Base-by-base conservation (phyloP, 2,329 filamentous ascomycete genomes). In the Diaporthe aspalathi region DNA sequence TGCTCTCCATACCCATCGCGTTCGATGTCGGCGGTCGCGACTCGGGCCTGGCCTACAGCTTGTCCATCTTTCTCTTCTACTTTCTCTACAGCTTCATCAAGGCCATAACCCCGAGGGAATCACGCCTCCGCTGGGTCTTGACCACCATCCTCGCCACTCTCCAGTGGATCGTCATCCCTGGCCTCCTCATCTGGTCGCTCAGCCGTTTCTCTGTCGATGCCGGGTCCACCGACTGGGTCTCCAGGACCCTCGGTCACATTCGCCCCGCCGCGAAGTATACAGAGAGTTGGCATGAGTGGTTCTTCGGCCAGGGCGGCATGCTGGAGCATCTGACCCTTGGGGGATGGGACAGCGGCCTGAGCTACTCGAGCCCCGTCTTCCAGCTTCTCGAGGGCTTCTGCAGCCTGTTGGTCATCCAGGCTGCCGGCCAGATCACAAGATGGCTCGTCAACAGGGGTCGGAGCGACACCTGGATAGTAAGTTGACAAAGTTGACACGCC, bases 11-110 rank as follows among this genome's bases (percentile, higher is more conserved):
- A 80, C 96, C 96, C 73, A 91, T 99, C 80, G 94, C 95, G 78
- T 98, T 98, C 85, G 96, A 99, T 89, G 95, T 98, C 78, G 96
- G 96, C 80, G 96, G 96, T 74, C 92, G 94, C 78, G 95, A 96
- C 77, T 97, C 94, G 79, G 96, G 96, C 72, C 88, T 99, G 79
- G 95, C 94, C 74, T 98, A 97, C 85, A 98, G 94, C 79, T 89
- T 98, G 68, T 90, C 93, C 60, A 89, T 98, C 68, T 95, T 95
- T 76, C 87, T 89, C 77, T 98, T 97, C 86, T 98, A 98, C 85
- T 92, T 97, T 80, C 83, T 94, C 81, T 94, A 96, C 83, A 97
- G 94, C 70, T 84, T 90, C 74, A 85, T 96, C 75, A 93, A 93
- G 79, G 87, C 98, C 73, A 87, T 91, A 17, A 97, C 95, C 0